phyloP scores from a whole-genome alignment of 352 stramenopile genomes.

The Peronosclerospora sorghi region DNA sequence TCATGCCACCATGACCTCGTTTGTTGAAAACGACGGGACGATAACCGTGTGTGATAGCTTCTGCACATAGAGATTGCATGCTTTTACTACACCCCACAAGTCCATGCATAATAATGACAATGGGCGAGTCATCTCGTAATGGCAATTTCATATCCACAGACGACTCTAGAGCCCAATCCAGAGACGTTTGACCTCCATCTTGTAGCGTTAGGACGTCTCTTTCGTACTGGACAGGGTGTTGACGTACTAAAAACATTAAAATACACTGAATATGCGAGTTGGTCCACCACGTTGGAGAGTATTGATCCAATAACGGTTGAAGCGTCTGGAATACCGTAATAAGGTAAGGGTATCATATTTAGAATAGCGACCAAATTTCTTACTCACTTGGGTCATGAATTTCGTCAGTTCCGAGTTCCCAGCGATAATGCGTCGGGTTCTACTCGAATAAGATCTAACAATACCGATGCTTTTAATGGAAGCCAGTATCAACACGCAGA shows the following conservation, averaged over 20 bases:
- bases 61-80: constrained; percentile 54
- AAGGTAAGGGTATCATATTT: background rate
- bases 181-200: constrained; percentile 51
- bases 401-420: constrained; percentile 54
- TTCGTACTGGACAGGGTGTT: constrained; percentile 39
- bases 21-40: constrained; percentile 81
- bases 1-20: constrained; percentile 55
- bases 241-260: constrained; percentile 60
- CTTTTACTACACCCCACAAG: constrained; percentile 53
- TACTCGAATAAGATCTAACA: constrained; percentile 2
- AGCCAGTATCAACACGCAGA: constrained; percentile 18
- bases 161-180: constrained; percentile 55
- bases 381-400: constrained; percentile 42
- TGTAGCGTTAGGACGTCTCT: constrained; percentile 43
- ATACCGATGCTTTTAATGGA: background rate
- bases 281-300: constrained; percentile 66
- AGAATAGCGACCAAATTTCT: constrained; percentile 2
- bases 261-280: constrained; percentile 64
- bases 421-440: constrained; percentile 41
- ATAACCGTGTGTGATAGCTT: constrained; percentile 48
- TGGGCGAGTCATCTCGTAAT: constrained; percentile 25
- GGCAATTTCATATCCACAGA: constrained; percentile 8
- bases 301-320: constrained; percentile 37
- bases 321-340: constrained; percentile 18
- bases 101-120: constrained; percentile 57